A percentile compares a stretch with the other conserved stretches of the same genome.
phyloP scores from a whole-genome alignment of 805 yeast species.

The Maudiozyma saulgeensis region DNA sequence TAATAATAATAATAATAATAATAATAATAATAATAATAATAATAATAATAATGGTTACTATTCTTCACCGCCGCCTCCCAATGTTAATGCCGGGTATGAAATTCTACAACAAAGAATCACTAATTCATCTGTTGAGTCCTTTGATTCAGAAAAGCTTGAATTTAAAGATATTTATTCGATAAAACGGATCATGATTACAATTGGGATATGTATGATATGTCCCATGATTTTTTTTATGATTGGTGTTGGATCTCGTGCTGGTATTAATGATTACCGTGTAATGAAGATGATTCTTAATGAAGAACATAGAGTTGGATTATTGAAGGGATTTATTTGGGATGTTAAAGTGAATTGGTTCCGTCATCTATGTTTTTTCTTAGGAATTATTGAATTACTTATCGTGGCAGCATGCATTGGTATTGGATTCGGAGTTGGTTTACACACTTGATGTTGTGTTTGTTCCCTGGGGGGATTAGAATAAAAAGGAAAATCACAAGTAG shows the following conservation, averaged over 20 bases:
- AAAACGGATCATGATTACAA: constrained; percentile 10
- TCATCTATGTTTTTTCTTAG: constrained; percentile 26
- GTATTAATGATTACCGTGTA: constrained; percentile 16
- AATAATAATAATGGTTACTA: not conserved
- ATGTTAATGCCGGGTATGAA: not conserved
- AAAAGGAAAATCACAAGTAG: not conserved
- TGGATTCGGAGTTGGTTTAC: constrained; percentile 38
- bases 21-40: not conserved
- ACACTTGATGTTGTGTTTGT: not conserved
- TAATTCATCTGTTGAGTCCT: constrained; percentile 16
- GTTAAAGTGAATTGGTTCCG: constrained; percentile 23
- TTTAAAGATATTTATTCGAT: constrained; percentile 20
- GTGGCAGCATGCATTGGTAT: constrained; percentile 36
- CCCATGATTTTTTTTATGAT: constrained; percentile 27
- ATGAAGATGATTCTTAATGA: constrained; percentile 21
- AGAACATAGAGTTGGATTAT: constrained; percentile 17
- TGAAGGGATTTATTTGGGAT: constrained; percentile 27
- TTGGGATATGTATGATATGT: constrained; percentile 13
- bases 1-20: not conserved
- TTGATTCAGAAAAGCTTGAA: constrained; percentile 12
- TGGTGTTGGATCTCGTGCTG: constrained; percentile 15
- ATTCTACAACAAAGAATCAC: constrained; percentile 12
- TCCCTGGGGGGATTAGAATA: not conserved
- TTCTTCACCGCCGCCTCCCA: not conserved
- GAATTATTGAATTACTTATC: constrained; percentile 18